phyloP scores from a whole-genome alignment of 1,139 yeast genomes.

The Waltiozyma sp. region DNA sequence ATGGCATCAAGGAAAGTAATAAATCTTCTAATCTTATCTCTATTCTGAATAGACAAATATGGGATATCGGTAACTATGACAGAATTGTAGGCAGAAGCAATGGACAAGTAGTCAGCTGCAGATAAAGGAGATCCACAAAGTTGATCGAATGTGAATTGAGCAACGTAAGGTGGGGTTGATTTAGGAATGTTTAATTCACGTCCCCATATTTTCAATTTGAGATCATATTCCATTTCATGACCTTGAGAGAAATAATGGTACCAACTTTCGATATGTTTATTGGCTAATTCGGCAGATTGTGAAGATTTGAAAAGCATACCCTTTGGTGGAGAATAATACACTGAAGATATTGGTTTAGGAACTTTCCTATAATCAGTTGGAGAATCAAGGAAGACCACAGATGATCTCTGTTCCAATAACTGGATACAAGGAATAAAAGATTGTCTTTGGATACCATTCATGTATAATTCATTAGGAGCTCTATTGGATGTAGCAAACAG shows the following conservation, averaged over 20 bases:
- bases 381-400: constrained; percentile 72
- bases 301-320: constrained; percentile 42
- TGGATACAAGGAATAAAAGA: constrained; percentile 89
- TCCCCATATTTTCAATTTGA: constrained; percentile 72
- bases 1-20: constrained; percentile 93
- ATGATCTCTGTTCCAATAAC: constrained; percentile 58
- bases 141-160: constrained; percentile 78
- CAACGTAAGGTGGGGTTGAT: constrained; percentile 70
- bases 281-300: constrained; percentile 41
- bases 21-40: constrained; percentile 82
- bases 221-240: constrained; percentile 29
- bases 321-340: constrained; percentile 66
- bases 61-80: constrained; percentile 90
- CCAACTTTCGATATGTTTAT: constrained; percentile 68
- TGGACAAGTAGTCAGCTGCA: constrained; percentile 89
- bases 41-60: constrained; percentile 58
- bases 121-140: constrained; percentile 80
- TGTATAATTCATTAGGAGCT: constrained; percentile 86
- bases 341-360: constrained; percentile 72
- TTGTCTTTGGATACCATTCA: constrained; percentile 86
- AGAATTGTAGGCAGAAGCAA: constrained; percentile 68
- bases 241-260: constrained; percentile 63
- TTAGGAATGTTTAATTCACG: constrained; percentile 65
- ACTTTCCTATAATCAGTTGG: constrained; percentile 91
- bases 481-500: constrained; percentile 91